Conservation (phyloP, 2,329 filamentous ascomycete genomes). For the Diplodia sapinea region DNA sequence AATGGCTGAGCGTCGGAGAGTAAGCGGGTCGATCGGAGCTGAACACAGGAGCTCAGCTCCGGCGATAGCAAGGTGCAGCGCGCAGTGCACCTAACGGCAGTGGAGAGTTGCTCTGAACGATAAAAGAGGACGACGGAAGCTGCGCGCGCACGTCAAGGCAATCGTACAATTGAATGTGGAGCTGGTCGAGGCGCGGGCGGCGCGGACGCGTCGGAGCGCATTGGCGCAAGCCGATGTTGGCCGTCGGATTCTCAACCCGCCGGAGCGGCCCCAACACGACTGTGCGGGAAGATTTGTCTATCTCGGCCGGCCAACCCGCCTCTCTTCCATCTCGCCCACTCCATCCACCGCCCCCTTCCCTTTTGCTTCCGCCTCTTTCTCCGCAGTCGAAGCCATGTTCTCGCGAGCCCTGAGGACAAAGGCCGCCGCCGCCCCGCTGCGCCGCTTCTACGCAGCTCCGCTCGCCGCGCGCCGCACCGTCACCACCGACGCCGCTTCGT, state of each 20-base stretch:
- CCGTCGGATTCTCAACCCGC: conserved; percentile 31
- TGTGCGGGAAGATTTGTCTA: conserved; percentile 30
- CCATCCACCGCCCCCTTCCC: conserved; percentile 28
- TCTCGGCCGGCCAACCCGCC: conserved; percentile 29
- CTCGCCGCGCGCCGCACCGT: conserved; percentile 67
- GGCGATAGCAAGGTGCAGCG: background rate
- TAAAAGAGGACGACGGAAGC: background rate
- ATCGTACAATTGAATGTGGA: background rate
- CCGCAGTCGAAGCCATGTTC: conserved; percentile 41
- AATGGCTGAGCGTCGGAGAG: conserved; percentile 3
- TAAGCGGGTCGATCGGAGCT: conserved; percentile 22
- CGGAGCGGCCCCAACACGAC: conserved; percentile 31
- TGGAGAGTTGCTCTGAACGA: background rate
- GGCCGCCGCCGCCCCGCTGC: conserved; percentile 48
- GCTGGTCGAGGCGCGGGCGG: conserved; percentile 8
- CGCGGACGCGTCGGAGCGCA: conserved; percentile 24
- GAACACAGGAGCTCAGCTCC: conserved; percentile 6
- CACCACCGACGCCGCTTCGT: conserved; percentile 92
- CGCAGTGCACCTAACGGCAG: no score
- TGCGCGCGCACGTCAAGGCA: background rate
- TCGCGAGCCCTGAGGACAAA: conserved; percentile 49
- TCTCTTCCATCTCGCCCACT: conserved; percentile 27
- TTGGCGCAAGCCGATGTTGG: conserved; percentile 26
- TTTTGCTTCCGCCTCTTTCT: conserved; percentile 28
- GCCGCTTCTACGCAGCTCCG: conserved; percentile 44